These are phyloP conservation scores for Alloascoidea africana DNA, from an alignment of 805 yeast species.

Conservation along the genomic window DNA sequence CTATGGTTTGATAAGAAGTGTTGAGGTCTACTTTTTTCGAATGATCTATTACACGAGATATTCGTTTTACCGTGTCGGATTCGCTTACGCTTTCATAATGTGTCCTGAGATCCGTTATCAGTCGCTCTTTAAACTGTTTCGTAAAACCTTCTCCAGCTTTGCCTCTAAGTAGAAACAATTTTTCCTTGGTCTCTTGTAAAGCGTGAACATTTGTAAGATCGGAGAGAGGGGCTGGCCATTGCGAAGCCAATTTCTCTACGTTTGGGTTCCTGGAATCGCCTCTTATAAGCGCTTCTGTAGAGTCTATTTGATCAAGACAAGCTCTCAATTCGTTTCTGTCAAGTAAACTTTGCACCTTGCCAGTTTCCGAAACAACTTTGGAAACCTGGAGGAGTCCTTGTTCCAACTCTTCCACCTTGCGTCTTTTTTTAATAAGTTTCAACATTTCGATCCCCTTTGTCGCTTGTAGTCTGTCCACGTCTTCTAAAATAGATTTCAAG, in stretches of 20 bases:
- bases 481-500: constrained; percentile 29
- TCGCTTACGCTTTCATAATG: constrained; percentile 37
- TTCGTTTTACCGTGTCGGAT: constrained; percentile 34
- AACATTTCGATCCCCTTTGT: constrained; percentile 33
- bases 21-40: constrained; percentile 12
- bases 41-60: constrained; percentile 14
- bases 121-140: constrained; percentile 33
- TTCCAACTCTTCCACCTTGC: constrained; percentile 48
- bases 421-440: constrained; percentile 32
- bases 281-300: constrained; percentile 39
- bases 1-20: constrained; percentile 23
- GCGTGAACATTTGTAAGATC: constrained; percentile 29
- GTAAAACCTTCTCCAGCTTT: constrained; percentile 60
- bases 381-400: constrained; percentile 42
- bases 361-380: constrained; percentile 27
- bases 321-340: constrained; percentile 29
- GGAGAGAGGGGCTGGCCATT: constrained; percentile 24
- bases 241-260: constrained; percentile 16
- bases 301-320: constrained; percentile 42
- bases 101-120: constrained; percentile 44
- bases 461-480: constrained; percentile 34
- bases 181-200: constrained; percentile 31
- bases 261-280: constrained; percentile 27
- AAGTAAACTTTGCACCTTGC: constrained; percentile 31
- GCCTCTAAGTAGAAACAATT: constrained; percentile 37